These are phyloP conservation scores for Penicillium coffeae DNA, from an alignment of 495 filamentous ascomycete genomes.

Conservation along the genomic window DNA sequence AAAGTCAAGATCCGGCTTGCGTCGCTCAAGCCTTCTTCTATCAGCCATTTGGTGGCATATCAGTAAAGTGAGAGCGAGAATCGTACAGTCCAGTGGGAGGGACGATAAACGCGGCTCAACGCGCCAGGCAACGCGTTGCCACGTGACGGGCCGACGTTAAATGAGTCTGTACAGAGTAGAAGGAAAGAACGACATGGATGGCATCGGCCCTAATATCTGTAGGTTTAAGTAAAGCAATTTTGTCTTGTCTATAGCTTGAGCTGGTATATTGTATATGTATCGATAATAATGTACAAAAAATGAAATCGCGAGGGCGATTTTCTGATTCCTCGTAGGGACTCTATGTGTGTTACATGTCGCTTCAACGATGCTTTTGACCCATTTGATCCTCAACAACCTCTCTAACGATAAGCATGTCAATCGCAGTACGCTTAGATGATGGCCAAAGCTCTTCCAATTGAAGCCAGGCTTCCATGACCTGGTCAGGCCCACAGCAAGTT, in stretches of 20 bases:
- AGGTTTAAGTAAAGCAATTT: too few species aligned
- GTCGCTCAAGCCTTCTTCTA: conserved; percentile 14
- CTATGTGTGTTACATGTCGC: conserved; percentile 6
- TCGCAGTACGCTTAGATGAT: conserved; percentile 31
- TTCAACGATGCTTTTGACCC: conserved; percentile 9
- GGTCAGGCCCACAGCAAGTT: conserved; percentile 31
- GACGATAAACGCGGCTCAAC: conserved; percentile 7
- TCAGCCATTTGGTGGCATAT: conserved; percentile 27
- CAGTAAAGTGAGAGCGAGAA: conserved; percentile 3
- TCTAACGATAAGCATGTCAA: conserved; percentile 34
- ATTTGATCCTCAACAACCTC: conserved; percentile 41
- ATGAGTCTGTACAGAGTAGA: not conserved
- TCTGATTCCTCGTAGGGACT: not conserved
- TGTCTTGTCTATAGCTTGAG: too few species aligned
- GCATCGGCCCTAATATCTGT: too few species aligned
- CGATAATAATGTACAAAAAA: conserved; percentile 37
- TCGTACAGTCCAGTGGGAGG: not conserved
- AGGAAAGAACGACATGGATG: too few species aligned
- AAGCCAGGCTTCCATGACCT: conserved; percentile 40
- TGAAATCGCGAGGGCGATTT: not conserved
- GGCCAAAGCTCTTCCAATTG: conserved; percentile 43
- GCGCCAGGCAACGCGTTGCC: conserved; percentile 9
- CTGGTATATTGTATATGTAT: too few species aligned
- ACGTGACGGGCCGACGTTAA: conserved; percentile 5
- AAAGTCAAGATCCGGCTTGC: conserved; percentile 70